phyloP scores from a whole-genome alignment of 768 basidiomycete genomes.

The Pleurotus giganteus region DNA sequence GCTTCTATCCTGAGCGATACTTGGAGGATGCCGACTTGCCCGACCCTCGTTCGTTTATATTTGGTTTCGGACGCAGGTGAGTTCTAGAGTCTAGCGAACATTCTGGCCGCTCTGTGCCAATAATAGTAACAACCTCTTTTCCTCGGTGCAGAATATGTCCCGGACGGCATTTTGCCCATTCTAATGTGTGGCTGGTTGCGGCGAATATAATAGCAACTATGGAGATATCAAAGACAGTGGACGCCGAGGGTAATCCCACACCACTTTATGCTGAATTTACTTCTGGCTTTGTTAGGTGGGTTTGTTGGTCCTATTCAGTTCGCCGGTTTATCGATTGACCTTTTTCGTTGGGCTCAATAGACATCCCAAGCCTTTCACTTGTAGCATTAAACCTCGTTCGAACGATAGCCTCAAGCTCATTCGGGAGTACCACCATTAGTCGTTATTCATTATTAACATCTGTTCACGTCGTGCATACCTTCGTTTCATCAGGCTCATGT shows the following conservation, averaged over 20 bases:
- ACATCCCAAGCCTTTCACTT: slow-evolving; percentile 51
- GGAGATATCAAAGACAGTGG: slow-evolving; percentile 38
- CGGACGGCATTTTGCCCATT: slow-evolving; percentile 51
- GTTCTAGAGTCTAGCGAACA: slow-evolving; percentile 11
- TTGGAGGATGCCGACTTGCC: slow-evolving; percentile 33
- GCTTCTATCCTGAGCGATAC: slow-evolving; percentile 52
- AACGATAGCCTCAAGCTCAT: slow-evolving; percentile 15
- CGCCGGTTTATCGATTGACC: neutral
- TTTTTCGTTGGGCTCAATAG: slow-evolving; percentile 24
- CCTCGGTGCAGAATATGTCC: slow-evolving; percentile 45
- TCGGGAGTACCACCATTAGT: neutral
- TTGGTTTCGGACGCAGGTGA: slow-evolving; percentile 59
- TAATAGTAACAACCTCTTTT: slow-evolving; percentile 1
- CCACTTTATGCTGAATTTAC: slow-evolving; percentile 36
- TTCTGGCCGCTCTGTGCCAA: neutral
- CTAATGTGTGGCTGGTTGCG: slow-evolving; percentile 43
- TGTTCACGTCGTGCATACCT: neutral
- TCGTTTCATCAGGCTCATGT: too few species aligned
- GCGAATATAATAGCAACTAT: slow-evolving; percentile 44
- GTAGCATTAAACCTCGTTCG: slow-evolving; percentile 44
- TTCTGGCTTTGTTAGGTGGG: slow-evolving; percentile 46
- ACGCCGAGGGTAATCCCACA: slow-evolving; percentile 40
- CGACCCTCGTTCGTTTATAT: slow-evolving; percentile 48
- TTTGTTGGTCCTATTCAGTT: slow-evolving; percentile 1
- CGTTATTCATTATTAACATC: neutral